Base-by-base conservation (phyloP, 106 monocot species). In the Agapanthus africanus region DNA sequence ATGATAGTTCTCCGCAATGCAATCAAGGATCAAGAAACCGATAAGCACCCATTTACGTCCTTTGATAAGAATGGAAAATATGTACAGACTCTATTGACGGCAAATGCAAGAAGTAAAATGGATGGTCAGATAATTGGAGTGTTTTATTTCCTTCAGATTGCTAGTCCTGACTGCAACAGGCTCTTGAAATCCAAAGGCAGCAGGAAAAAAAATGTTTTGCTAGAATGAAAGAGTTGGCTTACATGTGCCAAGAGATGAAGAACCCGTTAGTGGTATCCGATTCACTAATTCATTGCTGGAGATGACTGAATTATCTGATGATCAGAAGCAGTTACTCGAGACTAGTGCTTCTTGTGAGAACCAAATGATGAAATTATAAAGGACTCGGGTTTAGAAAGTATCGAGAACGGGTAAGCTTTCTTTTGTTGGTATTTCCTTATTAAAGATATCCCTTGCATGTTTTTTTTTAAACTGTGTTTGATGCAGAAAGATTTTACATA, bases 1-100 rank as follows among this genome's bases (percentile, higher is more conserved):
- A 95, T 91, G 88, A 82, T 95, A 76, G 86, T 95, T 50, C 81
- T 95, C 14, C 95, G 91, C 65, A 95, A 88, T 71, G 88, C 88
- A 16, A 84, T 95, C 52, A 84, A 66, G 33, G 91, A 88, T 26
- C 77, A 86, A 56, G 95, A 95, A 47, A 88, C 81, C 25, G 95
- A 95, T 41, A 91, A 95, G 69, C 85, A 79, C 38, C 91, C 88
- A 0, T 84, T 95, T 78, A 21, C 83, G 34, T 95, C 91, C 71
- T 91, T 86, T 66, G 78, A 95, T 69, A 86, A 84, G 71, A 80
- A 91, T 70, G 90, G 87, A 8, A 91, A 82, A 71, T 91, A 75
- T 70, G 79, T 95, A 22, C 95, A 91, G 79, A 88, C 86, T 19
- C 78, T 95, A 41, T 73, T 95, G 67, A 95, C 91, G 21, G 91